Base-by-base conservation (phyloP, 495 filamentous ascomycete genomes). In the Aspergillus bertholletiae region DNA sequence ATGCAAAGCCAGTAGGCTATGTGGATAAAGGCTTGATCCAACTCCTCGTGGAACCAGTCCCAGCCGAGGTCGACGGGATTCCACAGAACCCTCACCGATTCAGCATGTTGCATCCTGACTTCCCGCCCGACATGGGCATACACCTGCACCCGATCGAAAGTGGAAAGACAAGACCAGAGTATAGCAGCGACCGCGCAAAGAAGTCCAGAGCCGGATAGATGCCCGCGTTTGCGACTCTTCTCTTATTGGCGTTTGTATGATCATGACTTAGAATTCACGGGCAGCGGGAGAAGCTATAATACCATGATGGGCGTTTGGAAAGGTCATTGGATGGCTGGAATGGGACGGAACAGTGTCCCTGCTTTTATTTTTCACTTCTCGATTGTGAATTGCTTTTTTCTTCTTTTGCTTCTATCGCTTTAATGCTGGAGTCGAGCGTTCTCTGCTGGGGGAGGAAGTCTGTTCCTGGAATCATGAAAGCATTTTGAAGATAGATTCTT, bases 91-190 rank as follows among this genome's bases (percentile, higher is more conserved):
- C 72, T 8, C 64, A 69, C 30, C 65, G 62, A 26, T 74, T 71
- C 57, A 69, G 57, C 39, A 56, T 74, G 35, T 47, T 74, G 40
- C 73, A 78, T 49, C 72, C 73, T 0, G 75, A 78, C 45, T 78
- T 78, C 60, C 69, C 72, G 0, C 47, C 63, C 7, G 52, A 62
- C 0, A 62, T 72, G 57, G 70, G 70, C 17, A 58, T 78, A 46
- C 71, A 75, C 47, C 56, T 69, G 49, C 68, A 70, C 28, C 71
- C 73, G 9, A 46, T 65, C 7, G 46, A 23, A 60, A 59, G 46
- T 43, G 39, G 39, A 18, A 20, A 12, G 39, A 43, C 39, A 9
- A 20, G 39, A 12, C 39, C 39, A 9, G 39, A 43, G 39, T 43
- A 43, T 18, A 6, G 34, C 13, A 37, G 34, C 34, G 34, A 37